Evolutionary conservation across 257 asterid genomes (phyloP).

Genomic region (Penstemon davidsonii): DNA sequence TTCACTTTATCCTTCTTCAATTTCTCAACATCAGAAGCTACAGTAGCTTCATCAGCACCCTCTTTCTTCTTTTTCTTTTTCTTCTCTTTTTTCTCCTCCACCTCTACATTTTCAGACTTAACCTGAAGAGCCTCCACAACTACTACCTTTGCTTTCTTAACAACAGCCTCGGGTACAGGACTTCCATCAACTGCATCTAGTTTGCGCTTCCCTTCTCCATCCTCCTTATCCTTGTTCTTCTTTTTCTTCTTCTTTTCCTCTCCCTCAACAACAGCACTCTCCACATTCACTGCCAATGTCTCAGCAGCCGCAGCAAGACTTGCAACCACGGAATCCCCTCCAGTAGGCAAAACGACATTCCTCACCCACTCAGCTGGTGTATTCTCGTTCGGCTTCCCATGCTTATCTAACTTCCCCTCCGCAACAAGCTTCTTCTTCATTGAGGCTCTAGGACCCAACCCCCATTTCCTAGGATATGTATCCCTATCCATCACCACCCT

Average conservation of each 20-base stretch:
- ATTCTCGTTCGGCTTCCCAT: conserved; percentile 67
- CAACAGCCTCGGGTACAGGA: conserved; percentile 46
- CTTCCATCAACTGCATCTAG: conserved; percentile 46
- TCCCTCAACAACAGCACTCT: conserved; percentile 37
- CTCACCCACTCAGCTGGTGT: conserved; percentile 85
- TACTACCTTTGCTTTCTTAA: conserved; percentile 58
- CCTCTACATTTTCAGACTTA: conserved; percentile 29
- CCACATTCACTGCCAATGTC: conserved; percentile 27
- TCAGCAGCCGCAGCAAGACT: conserved; percentile 61
- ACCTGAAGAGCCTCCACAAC: conserved; percentile 31
- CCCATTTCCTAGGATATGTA: conserved; percentile 97
- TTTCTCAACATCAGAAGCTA: conserved; percentile 28
- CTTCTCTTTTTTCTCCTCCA: conserved; percentile 41
- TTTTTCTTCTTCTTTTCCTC: conserved; percentile 59
- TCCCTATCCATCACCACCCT: conserved; percentile 99
- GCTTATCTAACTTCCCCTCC: conserved; percentile 90
- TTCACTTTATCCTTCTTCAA: conserved; percentile 38
- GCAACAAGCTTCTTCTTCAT: conserved; percentile 88
- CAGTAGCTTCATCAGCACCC: conserved; percentile 24
- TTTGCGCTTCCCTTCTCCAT: conserved; percentile 62
- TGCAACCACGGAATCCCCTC: conserved; percentile 74
- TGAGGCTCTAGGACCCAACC: conserved; percentile 90
- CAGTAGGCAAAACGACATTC: conserved; percentile 77
- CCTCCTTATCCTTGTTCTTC: conserved; percentile 35
- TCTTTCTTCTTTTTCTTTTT: conserved; percentile 59